Base-by-base conservation (phyloP, 2,329 filamentous ascomycete genomes). In the Phialophora chinensis region DNA sequence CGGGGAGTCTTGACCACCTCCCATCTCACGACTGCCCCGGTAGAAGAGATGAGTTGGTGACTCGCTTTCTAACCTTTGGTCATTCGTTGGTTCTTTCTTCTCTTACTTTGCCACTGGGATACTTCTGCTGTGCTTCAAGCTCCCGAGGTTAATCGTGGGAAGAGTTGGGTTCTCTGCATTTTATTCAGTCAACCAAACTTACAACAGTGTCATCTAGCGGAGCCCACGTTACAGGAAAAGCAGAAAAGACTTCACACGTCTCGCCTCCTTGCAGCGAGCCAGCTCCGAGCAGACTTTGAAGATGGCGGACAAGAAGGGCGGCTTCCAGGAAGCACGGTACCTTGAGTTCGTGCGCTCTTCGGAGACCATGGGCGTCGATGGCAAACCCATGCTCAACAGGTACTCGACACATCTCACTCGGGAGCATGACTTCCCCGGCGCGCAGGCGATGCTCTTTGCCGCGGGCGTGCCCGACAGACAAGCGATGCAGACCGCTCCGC, bases 371-470 rank as follows among this genome's bases (percentile, higher is more conserved):
- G 82, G 76, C 65, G 75, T 79, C 63, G 83, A 89, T 78, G 88
- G 87, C 60, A 84, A 85, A 70, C 84, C 82, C n/a, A 84, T 84
- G 23, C 82, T 98, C 71, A 98, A 98, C 80, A 88, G 91, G 67
- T 96, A 91, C 86, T 97, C 93, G 4, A 87, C 91, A 20, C 89
- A 87, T 53, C 81, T 97, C 67, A 98, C 94, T 11, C 88, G 86
- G 64, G 91, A 86, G 63, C 92, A 97, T 88, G 92, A 97, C 78
- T 96, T 91, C 74, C 93, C 94, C 0, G 94, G 92, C 31, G 93
- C 94, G 55, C 92, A 96, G 90, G 92, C 94, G 50, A 97, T 97
- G 94, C 86, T 98, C 25, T 98, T 96, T 79, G 93, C 91, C 14
- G 93, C 94, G 8, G 94, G 94, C 27, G 91, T 98, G 38, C 91